Evolutionary conservation across 208 protist species (phyloP), one percentile per base, ranked within the genome.

Genomic region (Leishmania amazonensis): DNA sequence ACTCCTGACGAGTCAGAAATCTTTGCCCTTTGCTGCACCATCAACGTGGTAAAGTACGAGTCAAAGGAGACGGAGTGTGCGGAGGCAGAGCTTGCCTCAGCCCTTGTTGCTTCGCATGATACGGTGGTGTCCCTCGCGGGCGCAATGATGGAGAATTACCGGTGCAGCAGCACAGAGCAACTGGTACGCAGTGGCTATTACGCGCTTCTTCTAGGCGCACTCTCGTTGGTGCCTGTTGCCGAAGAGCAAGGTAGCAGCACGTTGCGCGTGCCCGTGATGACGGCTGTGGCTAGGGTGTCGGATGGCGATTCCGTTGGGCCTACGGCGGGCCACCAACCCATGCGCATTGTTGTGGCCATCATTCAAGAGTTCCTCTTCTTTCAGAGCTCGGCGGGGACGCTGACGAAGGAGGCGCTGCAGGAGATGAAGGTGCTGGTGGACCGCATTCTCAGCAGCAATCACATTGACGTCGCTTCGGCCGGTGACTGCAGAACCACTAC

Each of bases 311-410:
- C 49, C 28, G 49, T 87, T 15, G 84, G 84, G 5, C 83, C 71
- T 35, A 74, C 57, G 19, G 68, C 82, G 7, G 82, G 53, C 35
- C 42, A 71, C 40, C 85, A 90, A 60, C 95, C 93, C 6, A 93
- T 97, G 94, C 84, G 83, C 13, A 58, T 94, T 24, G 89, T 97
- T 51, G 93, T 94, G 3, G 95, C 90, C 13, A 91, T 98, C 74
- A 64, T 97, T 17, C 95, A 98, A 77, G 93, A 98, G 79, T 97
- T 98, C 80, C 45, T 98, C 0, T 78, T 98, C 19, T 98, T 98
- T 84, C 92, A 97, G 79, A 95, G 95, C 74, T 57, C 81, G 5
- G 85, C 93, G 8, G 87, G 89, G 40, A 94, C 91, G 9, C 80
- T 98, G 35, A 97, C 93, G 5, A 86, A 85, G 42, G 86, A 90